Conservation (phyloP, 306 rosid species). For the Vicia villosa region DNA sequence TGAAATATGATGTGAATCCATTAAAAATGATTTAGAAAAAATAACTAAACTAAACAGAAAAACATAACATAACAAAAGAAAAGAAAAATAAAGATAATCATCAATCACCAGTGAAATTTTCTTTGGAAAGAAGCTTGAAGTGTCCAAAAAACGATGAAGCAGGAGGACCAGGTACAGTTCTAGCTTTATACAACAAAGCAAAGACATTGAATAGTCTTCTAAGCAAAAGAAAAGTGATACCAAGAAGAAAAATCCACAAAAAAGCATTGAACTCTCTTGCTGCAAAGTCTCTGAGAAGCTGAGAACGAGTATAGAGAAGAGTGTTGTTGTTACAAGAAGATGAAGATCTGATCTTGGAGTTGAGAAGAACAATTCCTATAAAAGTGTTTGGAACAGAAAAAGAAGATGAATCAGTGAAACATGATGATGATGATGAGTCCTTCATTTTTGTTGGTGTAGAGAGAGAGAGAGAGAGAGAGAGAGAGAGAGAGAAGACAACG, state of each 20-base stretch:
- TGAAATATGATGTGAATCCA: no score
- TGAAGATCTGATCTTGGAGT: constrained; percentile 18
- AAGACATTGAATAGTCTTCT: constrained; percentile 41
- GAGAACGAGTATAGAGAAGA: constrained; percentile 23
- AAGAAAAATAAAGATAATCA: neutral
- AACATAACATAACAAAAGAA: neutral
- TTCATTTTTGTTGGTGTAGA: no score
- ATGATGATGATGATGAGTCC: constrained; percentile 8
- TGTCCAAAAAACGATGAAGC: constrained; percentile 61
- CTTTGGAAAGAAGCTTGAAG: constrained; percentile 53
- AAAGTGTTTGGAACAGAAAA: constrained; percentile 37
- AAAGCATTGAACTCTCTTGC: constrained; percentile 75
- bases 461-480: no score
- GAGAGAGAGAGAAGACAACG: no score
- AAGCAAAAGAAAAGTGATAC: constrained; percentile 52
- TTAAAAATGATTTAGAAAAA: no score
- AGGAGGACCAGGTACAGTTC: constrained; percentile 65
- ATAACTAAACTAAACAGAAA: no score
- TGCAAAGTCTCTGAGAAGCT: constrained; percentile 53
- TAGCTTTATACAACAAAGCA: constrained; percentile 51
- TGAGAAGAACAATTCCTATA: constrained; percentile 49
- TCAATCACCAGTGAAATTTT: constrained; percentile 47
- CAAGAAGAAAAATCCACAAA: constrained; percentile 60
- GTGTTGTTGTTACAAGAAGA: constrained; percentile 40
- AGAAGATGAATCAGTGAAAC: constrained; percentile 22